A percentile compares a stretch with the other conserved stretches of the same genome.
Evolutionary conservation across 2,329 filamentous ascomycete species (phyloP).

Genomic region (Chrysoporthe puriensis): DNA sequence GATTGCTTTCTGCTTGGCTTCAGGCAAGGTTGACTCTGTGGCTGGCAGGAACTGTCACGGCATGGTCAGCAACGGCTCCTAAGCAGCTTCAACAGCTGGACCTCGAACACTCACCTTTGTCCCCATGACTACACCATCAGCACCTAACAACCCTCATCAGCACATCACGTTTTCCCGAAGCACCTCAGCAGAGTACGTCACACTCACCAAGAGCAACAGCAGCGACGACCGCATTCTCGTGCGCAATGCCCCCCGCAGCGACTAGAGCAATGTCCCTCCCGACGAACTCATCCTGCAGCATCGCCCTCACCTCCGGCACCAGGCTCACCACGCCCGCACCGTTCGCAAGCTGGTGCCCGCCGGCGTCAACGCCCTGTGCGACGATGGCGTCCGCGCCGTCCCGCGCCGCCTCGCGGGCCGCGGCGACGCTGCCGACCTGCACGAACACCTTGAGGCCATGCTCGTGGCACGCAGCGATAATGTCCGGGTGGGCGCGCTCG

Average conservation of each 20-base stretch:
- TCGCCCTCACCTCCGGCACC: slow-evolving; percentile 59
- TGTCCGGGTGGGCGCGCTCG: slow-evolving; percentile 35
- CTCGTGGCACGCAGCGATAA: slow-evolving; percentile 42
- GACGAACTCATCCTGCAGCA: slow-evolving; percentile 45
- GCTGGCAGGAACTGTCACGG: slow-evolving; percentile 47
- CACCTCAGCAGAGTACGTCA: not conserved
- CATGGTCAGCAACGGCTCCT: not conserved
- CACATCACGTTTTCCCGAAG: not conserved
- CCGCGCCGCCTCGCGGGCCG: slow-evolving; percentile 53
- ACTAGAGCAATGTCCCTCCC: slow-evolving; percentile 47
- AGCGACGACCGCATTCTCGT: slow-evolving; percentile 59
- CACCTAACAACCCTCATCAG: slow-evolving; percentile 38
- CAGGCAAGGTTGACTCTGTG: slow-evolving; percentile 47
- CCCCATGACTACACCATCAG: slow-evolving; percentile 49
- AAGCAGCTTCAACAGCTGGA: too few species aligned
- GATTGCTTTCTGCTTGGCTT: slow-evolving; percentile 45
- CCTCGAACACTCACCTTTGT: slow-evolving; percentile 37
- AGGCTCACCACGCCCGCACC: slow-evolving; percentile 60
- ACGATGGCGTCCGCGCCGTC: slow-evolving; percentile 62
- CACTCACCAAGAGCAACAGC: slow-evolving; percentile 55
- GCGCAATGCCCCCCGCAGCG: slow-evolving; percentile 63
- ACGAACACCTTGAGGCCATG: slow-evolving; percentile 56
- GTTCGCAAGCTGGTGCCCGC: slow-evolving; percentile 62
- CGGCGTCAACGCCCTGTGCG: slow-evolving; percentile 66
- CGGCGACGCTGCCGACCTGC: slow-evolving; percentile 63